Conservation (phyloP, 2,329 filamentous ascomycete species). For the Dactylellina parvicollis region DNA sequence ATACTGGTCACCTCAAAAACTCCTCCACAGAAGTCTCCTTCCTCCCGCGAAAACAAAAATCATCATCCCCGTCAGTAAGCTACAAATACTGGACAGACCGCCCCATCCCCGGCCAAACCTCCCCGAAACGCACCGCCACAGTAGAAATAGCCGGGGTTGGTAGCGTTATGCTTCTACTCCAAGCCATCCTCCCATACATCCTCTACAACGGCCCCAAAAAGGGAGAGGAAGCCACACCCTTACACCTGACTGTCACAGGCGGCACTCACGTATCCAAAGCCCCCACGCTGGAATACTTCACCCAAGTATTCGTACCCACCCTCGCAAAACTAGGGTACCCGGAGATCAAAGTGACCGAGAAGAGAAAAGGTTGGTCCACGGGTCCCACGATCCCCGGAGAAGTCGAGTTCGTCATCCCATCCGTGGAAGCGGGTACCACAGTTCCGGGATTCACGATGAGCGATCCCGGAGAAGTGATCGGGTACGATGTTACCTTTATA, state of each 20-base stretch:
- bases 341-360: conserved; percentile 56
- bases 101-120: conserved; percentile 57
- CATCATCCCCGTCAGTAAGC: neutral
- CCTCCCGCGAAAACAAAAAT: conserved; percentile 26
- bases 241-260: conserved; percentile 67
- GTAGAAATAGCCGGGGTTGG: conserved; percentile 67
- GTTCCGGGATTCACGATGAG: conserved; percentile 61
- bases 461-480: conserved; percentile 61
- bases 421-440: conserved; percentile 61
- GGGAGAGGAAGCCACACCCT: conserved; percentile 57
- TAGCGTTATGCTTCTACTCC: conserved; percentile 69
- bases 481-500: conserved; percentile 67
- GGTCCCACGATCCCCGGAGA: conserved; percentile 63
- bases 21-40: conserved; percentile 65
- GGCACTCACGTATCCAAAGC: conserved; percentile 71
- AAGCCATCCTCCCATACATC: conserved; percentile 70
- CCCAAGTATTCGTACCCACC: conserved; percentile 70
- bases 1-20: conserved; percentile 65
- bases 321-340: conserved; percentile 61
- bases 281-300: conserved; percentile 71
- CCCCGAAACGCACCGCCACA: conserved; percentile 38
- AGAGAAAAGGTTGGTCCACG: conserved; percentile 66
- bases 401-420: conserved; percentile 64
- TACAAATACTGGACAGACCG: conserved; percentile 59
- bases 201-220: conserved; percentile 60